These are phyloP conservation scores for Gynochthodes officinalis DNA, from an alignment of 257 asterid genomes.

Conservation along the genomic window DNA sequence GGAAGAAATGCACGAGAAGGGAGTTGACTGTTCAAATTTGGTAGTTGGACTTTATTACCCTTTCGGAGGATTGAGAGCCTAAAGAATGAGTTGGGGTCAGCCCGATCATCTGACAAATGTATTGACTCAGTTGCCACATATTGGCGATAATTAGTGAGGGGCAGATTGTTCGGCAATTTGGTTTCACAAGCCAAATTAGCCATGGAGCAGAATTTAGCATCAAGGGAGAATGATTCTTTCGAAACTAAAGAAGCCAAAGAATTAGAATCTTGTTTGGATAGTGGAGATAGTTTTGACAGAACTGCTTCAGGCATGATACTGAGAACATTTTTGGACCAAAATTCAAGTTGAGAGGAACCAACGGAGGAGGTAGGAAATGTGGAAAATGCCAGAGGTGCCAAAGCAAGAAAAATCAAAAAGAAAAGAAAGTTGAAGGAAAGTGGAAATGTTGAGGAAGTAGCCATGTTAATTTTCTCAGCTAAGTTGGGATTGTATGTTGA, in stretches of 20 bases:
- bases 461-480: too few relatives aligned
- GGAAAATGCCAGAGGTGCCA: too few relatives aligned
- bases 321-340: conserved; percentile 18
- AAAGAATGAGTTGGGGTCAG: too few relatives aligned
- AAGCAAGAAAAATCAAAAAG: too few relatives aligned
- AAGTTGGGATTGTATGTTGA: too few relatives aligned
- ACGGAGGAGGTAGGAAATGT: not conserved
- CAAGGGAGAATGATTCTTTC: not conserved
- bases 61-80: too few relatives aligned
- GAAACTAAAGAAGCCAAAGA: conserved; percentile 13
- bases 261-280: conserved; percentile 5
- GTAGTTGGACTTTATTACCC: conserved; percentile 29
- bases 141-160: not conserved
- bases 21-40: conserved; percentile 24
- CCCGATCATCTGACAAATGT: conserved; percentile 30
- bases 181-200: conserved; percentile 13
- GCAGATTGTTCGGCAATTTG: too few relatives aligned
- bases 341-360: conserved; percentile 13
- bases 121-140: conserved; percentile 6
- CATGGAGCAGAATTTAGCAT: conserved; percentile 9
- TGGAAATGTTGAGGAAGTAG: too few relatives aligned
- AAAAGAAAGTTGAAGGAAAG: too few relatives aligned
- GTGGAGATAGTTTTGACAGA: conserved; percentile 21
- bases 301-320: conserved; percentile 21
- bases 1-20: conserved; percentile 45